Conservation (phyloP, 371 early-diverging fungal genomes). For the Rhizopus stolonifer region DNA sequence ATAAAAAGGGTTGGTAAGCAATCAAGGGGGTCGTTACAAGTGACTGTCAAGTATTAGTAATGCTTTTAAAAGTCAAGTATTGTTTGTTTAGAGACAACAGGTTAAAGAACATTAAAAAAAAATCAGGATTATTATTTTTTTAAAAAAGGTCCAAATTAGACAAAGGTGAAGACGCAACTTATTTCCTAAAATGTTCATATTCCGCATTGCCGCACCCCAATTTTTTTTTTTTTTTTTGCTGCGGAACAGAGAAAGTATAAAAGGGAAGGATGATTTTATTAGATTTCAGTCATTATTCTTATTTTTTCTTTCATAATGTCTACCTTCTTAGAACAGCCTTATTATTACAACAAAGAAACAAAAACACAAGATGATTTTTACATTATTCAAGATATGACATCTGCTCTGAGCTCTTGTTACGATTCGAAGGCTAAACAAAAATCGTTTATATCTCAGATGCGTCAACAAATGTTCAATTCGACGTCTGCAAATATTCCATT, state of each 20-base stretch:
- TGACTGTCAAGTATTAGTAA: no score
- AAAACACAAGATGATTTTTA: slow-evolving; percentile 2
- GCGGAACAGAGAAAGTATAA: background rate
- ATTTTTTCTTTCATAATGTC: slow-evolving; percentile 3
- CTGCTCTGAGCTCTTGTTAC: background rate
- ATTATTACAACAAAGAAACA: background rate
- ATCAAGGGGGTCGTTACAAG: no score
- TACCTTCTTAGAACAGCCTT: slow-evolving; percentile 7
- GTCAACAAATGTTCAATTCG: slow-evolving; percentile 34
- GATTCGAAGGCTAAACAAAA: background rate
- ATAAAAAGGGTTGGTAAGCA: no score
- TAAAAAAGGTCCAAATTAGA: background rate
- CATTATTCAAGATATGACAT: background rate
- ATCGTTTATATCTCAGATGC: slow-evolving; percentile 19
- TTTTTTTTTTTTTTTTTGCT: background rate
- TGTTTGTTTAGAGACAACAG: no score
- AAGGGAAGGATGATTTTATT: background rate
- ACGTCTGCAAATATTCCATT: slow-evolving; percentile 21
- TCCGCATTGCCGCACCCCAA: slow-evolving; percentile 9
- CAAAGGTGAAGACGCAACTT: background rate
- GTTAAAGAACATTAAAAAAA: no score
- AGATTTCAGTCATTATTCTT: background rate
- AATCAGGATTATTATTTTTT: no score
- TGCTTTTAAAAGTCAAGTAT: no score
- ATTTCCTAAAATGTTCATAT: background rate